A percentile compares a stretch with the other conserved stretches of the same genome.
phyloP scores from a whole-genome alignment of 2,329 filamentous ascomycete genomes.

The Aotearoamyces nothofagi region DNA sequence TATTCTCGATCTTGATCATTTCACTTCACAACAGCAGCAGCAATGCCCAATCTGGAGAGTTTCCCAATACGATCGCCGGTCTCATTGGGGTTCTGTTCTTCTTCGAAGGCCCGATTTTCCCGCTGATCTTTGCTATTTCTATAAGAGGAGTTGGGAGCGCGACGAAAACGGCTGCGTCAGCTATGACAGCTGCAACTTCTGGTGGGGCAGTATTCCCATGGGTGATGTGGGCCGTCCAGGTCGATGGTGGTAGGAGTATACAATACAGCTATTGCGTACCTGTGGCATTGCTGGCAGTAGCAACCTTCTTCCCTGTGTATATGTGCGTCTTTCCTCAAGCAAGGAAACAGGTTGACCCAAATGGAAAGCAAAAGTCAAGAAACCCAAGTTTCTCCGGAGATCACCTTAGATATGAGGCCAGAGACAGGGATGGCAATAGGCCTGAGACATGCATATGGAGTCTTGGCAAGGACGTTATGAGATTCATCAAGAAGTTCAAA shows the following conservation, averaged over 20 bases:
- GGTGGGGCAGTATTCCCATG: conserved; percentile 16
- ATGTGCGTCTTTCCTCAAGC: conserved; percentile 10
- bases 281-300: conserved; percentile 12
- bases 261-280: conserved; percentile 15
- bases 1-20: conserved; percentile 34
- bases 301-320: conserved; percentile 14
- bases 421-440: too few species aligned
- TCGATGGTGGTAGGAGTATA: conserved; percentile 4
- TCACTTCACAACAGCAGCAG: conserved; percentile 24
- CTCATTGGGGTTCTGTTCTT: conserved; percentile 61
- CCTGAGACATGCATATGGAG: too few species aligned
- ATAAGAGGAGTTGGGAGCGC: conserved; percentile 68
- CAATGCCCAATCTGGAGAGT: conserved; percentile 31
- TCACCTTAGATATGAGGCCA: too few species aligned
- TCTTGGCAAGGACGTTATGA: too few species aligned
- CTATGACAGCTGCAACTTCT: conserved; percentile 37
- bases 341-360: conserved; percentile 13
- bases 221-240: conserved; percentile 14
- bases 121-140: conserved; percentile 65
- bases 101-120: conserved; percentile 72
- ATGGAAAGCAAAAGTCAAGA: too few species aligned
- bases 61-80: conserved; percentile 33
- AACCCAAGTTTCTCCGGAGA: too few species aligned
- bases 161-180: conserved; percentile 64
- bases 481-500: too few species aligned